Conservation (phyloP, 1,284 basidiomycete species). For the Peniophora sp. region DNA sequence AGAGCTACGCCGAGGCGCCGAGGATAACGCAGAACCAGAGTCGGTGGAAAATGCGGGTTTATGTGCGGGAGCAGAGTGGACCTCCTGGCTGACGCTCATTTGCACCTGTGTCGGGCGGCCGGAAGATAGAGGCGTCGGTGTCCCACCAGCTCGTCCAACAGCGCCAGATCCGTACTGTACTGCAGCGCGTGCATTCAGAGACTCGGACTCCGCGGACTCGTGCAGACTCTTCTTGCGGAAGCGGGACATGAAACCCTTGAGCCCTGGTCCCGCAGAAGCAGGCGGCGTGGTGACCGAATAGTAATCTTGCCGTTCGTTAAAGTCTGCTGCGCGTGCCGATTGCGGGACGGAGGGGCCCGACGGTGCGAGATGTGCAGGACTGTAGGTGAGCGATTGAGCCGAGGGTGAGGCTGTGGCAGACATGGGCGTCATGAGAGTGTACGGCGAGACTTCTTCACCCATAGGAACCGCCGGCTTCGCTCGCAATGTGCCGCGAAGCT, state of each 20-base stretch:
- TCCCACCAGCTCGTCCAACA: no score
- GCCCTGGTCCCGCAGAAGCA: constrained; percentile 60
- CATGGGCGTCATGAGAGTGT: constrained; percentile 27
- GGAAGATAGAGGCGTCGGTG: no score
- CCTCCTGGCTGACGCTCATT: neutral
- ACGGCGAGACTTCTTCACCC: constrained; percentile 46
- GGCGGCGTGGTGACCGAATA: constrained; percentile 45
- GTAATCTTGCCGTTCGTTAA: constrained; percentile 37
- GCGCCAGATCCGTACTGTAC: no score
- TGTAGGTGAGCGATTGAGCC: constrained; percentile 14
- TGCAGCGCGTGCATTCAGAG: no score
- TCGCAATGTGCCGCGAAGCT: constrained; percentile 59
- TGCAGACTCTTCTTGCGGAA: constrained; percentile 57
- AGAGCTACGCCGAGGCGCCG: constrained; percentile 10
- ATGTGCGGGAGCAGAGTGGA: constrained; percentile 1
- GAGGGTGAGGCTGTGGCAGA: constrained; percentile 10
- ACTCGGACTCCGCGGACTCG: constrained; percentile 17
- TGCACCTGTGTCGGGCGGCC: no score
- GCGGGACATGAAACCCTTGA: constrained; percentile 73
- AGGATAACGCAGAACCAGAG: constrained; percentile 6
- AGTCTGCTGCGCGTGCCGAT: constrained; percentile 37
- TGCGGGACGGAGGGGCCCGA: constrained; percentile 21
- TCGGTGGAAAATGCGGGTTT: constrained; percentile 12
- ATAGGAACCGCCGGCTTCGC: constrained; percentile 40
- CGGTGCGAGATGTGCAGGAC: constrained; percentile 13